Evolutionary conservation across 768 basidiomycete species (phyloP).

Genomic region (Postia placenta): DNA sequence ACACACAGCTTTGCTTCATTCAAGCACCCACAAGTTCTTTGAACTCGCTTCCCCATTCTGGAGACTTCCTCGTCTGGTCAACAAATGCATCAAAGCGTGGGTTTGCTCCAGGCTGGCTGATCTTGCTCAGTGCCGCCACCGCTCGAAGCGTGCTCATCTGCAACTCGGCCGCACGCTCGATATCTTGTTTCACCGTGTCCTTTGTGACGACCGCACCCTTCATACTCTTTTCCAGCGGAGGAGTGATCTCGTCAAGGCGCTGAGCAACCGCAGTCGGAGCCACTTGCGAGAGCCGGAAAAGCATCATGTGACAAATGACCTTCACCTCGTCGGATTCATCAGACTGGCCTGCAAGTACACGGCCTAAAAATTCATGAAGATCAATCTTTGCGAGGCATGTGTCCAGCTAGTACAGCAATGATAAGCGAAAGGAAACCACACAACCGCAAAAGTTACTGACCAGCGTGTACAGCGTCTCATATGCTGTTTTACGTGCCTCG

Average conservation of each 20-base stretch:
- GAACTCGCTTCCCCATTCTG: conserved; percentile 66
- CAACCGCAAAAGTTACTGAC: conserved; percentile 39
- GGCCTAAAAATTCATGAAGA: conserved; percentile 75
- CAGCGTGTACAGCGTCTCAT: conserved; percentile 94
- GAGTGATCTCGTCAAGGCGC: conserved; percentile 79
- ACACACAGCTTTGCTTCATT: not conserved
- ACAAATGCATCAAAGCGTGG: conserved; percentile 77
- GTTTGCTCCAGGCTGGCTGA: conserved; percentile 55
- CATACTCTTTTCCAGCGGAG: conserved; percentile 83
- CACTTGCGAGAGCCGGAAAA: conserved; percentile 84
- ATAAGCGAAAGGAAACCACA: not conserved
- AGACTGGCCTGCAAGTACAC: conserved; percentile 74
- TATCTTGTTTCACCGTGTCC: conserved; percentile 92
- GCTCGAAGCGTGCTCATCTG: conserved; percentile 88
- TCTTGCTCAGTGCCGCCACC: conserved; percentile 79
- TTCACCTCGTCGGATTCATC: conserved; percentile 97
- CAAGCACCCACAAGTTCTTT: conserved; percentile 42
- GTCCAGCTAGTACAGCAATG: conserved; percentile 53
- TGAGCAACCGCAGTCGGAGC: conserved; percentile 80
- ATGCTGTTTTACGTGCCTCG: conserved; percentile 94
- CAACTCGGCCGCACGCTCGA: conserved; percentile 83
- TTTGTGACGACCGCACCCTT: conserved; percentile 85
- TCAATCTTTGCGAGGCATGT: conserved; percentile 88
- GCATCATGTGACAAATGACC: conserved; percentile 92
- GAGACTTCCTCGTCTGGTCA: conserved; percentile 60